Conservation (phyloP, 768 basidiomycete species). For the Mycena sanguinolenta region DNA sequence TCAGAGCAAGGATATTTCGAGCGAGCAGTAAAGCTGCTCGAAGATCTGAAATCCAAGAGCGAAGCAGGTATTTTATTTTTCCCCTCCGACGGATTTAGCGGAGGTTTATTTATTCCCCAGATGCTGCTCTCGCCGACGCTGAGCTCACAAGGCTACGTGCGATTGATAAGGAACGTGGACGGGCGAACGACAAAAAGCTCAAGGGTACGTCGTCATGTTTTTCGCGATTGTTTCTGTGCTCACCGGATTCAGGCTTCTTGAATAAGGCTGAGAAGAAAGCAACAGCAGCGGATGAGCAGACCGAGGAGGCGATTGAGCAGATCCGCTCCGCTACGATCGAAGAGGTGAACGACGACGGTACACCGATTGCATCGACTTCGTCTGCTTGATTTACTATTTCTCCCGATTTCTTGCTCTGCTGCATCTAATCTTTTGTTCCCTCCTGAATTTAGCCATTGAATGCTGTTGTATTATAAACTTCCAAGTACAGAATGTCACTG, state of each 20-base stretch:
- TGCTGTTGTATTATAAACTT: slow-evolving; percentile 6
- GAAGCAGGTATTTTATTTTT: slow-evolving; percentile 61
- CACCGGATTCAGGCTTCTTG: slow-evolving; percentile 60
- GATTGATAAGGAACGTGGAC: slow-evolving; percentile 78
- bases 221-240: neutral
- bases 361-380: slow-evolving; percentile 21
- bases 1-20: slow-evolving; percentile 84
- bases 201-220: slow-evolving; percentile 63
- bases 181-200: slow-evolving; percentile 75
- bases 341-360: slow-evolving; percentile 32
- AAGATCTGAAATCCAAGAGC: slow-evolving; percentile 75
- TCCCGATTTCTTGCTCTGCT: slow-evolving; percentile 6
- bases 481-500: neutral
- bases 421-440: slow-evolving; percentile 9
- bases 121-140: slow-evolving; percentile 65
- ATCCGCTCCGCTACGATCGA: slow-evolving; percentile 35
- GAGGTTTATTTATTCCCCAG: slow-evolving; percentile 17
- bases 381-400: slow-evolving; percentile 16
- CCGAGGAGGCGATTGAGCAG: slow-evolving; percentile 29
- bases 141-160: slow-evolving; percentile 73
- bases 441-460: slow-evolving; percentile 11
- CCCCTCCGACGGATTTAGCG: slow-evolving; percentile 4
- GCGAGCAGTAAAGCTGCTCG: slow-evolving; percentile 74
- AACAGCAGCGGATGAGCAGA: neutral
- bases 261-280: slow-evolving; percentile 39